These are phyloP conservation scores for Geotrichum carabidarum DNA, from an alignment of 1,139 yeast species.

Conservation along the genomic window DNA sequence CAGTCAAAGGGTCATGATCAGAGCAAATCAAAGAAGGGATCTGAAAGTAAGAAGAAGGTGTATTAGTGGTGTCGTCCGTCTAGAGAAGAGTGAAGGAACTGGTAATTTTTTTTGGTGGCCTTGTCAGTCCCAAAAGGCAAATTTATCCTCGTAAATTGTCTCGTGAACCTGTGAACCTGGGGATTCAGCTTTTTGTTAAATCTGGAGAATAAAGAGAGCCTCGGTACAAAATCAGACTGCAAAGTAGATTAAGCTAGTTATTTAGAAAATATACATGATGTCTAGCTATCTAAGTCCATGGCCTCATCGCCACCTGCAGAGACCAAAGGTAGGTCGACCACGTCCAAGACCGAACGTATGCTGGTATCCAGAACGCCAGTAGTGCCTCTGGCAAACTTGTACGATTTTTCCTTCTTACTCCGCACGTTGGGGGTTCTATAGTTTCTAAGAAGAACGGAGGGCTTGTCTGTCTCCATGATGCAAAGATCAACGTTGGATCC, in stretches of 20 bases:
- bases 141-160: not conserved
- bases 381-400: slow-evolving; percentile 85
- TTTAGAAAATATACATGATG: not conserved
- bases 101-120: not conserved
- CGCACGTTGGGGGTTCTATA: slow-evolving; percentile 88
- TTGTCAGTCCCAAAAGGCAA: not conserved
- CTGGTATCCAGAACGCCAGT: slow-evolving; percentile 72
- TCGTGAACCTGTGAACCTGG: no score
- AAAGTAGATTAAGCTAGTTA: not conserved
- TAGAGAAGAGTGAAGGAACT: no score
- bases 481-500: slow-evolving; percentile 97
- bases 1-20: no score
- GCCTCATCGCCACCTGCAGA: slow-evolving; percentile 43
- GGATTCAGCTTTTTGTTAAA: not conserved
- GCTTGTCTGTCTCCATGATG: slow-evolving; percentile 86
- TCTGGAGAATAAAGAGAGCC: not conserved
- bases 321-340: slow-evolving; percentile 54
- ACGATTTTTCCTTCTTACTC: slow-evolving; percentile 70
- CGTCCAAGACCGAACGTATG: slow-evolving; percentile 60
- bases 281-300: slow-evolving; percentile 70
- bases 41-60: no score
- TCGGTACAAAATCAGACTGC: not conserved
- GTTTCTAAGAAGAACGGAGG: slow-evolving; percentile 74
- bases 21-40: no score
- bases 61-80: no score